Evolutionary conservation across 352 stramenopile species (phyloP).

Genomic region (Globisporangium viniferum): DNA sequence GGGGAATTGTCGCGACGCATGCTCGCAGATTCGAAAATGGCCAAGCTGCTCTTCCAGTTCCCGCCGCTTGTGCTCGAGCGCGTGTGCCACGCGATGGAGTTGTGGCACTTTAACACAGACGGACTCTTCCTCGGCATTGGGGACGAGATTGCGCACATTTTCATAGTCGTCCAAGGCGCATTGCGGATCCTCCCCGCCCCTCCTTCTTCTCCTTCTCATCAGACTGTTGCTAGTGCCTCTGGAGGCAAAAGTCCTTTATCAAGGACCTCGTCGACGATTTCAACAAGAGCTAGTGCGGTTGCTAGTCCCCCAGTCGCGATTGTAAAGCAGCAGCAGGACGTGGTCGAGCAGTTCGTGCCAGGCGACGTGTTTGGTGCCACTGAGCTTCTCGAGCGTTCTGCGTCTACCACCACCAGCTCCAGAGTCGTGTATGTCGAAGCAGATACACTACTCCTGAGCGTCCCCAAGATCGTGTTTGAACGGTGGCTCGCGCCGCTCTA

Average conservation of each 20-base stretch:
- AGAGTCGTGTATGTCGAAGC: constrained; percentile 27
- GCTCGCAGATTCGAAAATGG: constrained; percentile 27
- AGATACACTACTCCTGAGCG: constrained; percentile 35
- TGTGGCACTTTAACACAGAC: constrained; percentile 22
- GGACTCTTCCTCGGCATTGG: constrained; percentile 21
- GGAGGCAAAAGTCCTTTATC: neutral
- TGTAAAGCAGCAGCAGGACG: neutral
- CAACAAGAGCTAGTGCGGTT: neutral
- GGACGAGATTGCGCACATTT: constrained; percentile 23
- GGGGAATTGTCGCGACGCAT: constrained; percentile 20
- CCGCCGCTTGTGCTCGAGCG: constrained; percentile 52
- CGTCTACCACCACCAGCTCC: neutral
- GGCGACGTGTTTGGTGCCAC: constrained; percentile 36
- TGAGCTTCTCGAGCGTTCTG: constrained; percentile 22
- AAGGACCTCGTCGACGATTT: neutral
- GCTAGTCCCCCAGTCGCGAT: neutral
- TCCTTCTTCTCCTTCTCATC: neutral
- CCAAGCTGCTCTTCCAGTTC: constrained; percentile 54
- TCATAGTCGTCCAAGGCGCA: constrained; percentile 35
- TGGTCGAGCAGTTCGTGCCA: constrained; percentile 23
- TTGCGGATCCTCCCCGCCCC: constrained; percentile 10
- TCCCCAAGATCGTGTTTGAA: constrained; percentile 33
- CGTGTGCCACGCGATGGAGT: constrained; percentile 41
- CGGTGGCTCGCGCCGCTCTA: constrained; percentile 40
- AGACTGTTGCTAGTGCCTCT: neutral